Evolutionary conservation across 208 protist species (phyloP), one percentile per base, ranked within the genome.

Genomic region (Leishmania gerbilli): DNA sequence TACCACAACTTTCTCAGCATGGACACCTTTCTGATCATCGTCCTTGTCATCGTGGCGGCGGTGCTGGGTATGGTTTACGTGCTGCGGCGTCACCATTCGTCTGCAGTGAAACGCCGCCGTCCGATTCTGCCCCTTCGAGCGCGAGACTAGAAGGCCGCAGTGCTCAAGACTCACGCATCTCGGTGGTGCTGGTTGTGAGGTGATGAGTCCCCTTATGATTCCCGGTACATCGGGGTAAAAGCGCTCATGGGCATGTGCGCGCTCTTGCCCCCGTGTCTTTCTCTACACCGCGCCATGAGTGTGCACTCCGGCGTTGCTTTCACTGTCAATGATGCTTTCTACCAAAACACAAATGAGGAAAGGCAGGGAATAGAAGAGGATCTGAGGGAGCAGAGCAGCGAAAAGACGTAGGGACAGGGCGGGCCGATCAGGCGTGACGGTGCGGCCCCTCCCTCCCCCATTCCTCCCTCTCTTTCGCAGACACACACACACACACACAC

Each of bases 21-120:
- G 27, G 71, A 87, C 60, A 72, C 84, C 17, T 68, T 91, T 40
- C 69, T 87, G 24, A 87, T 76, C 8, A 84, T 88, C 64, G 15
- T 82, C 34, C 58, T 86, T 8, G 81, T 88, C 40, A 78, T 89
- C 15, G 64, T 77, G 9, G 51, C 77, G 4, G 71, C 82, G 5
- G 58, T 81, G 31, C 58, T 80, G 8, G 84, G 81, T 34, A 77
- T 86, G 79, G 45, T 77, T 7, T 83, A 79, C 60, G 79, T 83
- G 56, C 69, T 88, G 47, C 67, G 83, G 0, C 72, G 82, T 67
- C 64, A 47, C 40, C 76, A 53, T 27, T 19, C 31, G 2, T 56
- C 40, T 24, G 58, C n/a, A 34, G 45, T 56, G 3, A 79, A 72
- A 51, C 64, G 67, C 58, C 79, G 75, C 7, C 83, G 67, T 17